These are phyloP conservation scores for Hypericum perforatum DNA, from an alignment of 345 rosid species.

Conservation along the genomic window DNA sequence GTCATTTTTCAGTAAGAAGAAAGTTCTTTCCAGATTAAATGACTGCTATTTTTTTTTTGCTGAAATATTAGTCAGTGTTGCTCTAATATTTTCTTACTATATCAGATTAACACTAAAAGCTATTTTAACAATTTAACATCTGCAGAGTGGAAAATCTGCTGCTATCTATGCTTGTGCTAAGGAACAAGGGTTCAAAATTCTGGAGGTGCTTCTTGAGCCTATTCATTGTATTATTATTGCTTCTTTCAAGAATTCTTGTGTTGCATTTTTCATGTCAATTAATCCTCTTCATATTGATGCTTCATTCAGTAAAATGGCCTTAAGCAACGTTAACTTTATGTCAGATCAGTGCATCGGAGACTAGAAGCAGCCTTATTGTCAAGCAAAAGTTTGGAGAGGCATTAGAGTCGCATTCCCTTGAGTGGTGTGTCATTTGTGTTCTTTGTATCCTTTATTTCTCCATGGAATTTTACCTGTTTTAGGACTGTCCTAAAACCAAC, in stretches of 20 bases:
- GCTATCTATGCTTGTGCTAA: slow-evolving; percentile 86
- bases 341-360: slow-evolving; percentile 82
- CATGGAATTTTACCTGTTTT: neutral
- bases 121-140: neutral
- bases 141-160: slow-evolving; percentile 96
- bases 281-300: neutral
- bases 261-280: neutral
- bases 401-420: slow-evolving; percentile 51
- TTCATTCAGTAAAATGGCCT: neutral
- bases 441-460: slow-evolving; percentile 8
- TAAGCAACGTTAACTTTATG: slow-evolving; percentile 9
- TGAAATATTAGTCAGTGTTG: too few relatives aligned
- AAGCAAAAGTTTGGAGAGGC: slow-evolving; percentile 86
- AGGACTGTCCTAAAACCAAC: too few relatives aligned
- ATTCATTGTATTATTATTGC: slow-evolving; percentile 1
- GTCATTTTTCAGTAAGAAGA: too few relatives aligned
- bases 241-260: neutral
- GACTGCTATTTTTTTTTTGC: too few relatives aligned
- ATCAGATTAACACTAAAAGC: too few relatives aligned
- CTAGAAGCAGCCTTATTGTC: slow-evolving; percentile 66
- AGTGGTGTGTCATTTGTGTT: slow-evolving; percentile 39
- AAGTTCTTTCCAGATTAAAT: too few relatives aligned
- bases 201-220: slow-evolving; percentile 51
- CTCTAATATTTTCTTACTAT: too few relatives aligned
- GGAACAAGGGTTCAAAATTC: slow-evolving; percentile 79